Evolutionary conservation across 805 yeast species (phyloP).

Genomic region (Wickerhamomyces queroliae): DNA sequence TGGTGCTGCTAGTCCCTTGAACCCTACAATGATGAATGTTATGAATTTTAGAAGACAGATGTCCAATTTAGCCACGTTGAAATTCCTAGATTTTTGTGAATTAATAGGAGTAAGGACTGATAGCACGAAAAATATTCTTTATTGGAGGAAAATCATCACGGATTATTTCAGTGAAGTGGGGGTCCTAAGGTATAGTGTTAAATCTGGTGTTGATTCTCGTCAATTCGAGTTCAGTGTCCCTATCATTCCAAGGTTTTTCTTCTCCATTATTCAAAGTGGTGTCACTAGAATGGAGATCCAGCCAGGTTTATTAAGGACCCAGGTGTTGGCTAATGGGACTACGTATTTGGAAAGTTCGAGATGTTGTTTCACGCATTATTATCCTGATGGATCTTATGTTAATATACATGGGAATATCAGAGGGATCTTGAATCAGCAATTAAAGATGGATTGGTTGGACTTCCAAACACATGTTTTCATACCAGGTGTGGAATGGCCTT

Average conservation of each 20-base stretch:
- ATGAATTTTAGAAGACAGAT: slow-evolving; percentile 31
- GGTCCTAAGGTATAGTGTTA: slow-evolving; percentile 38
- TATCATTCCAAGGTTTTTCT: slow-evolving; percentile 60
- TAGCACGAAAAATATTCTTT: slow-evolving; percentile 36
- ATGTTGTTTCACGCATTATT: slow-evolving; percentile 43
- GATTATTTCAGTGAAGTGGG: slow-evolving; percentile 52
- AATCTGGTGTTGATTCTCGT: slow-evolving; percentile 38
- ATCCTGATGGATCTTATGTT: slow-evolving; percentile 66
- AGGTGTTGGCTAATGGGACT: slow-evolving; percentile 46
- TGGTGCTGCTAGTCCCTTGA: background rate
- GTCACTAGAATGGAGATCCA: slow-evolving; percentile 46
- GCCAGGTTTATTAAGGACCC: slow-evolving; percentile 44
- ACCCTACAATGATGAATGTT: slow-evolving; percentile 7
- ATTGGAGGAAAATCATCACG: slow-evolving; percentile 42
- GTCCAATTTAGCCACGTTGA: slow-evolving; percentile 44
- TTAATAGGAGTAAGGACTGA: slow-evolving; percentile 36
- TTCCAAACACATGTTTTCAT: slow-evolving; percentile 41
- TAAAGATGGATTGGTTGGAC: slow-evolving; percentile 71
- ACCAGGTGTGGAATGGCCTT: slow-evolving; percentile 40
- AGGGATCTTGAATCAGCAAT: slow-evolving; percentile 53
- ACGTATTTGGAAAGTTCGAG: slow-evolving; percentile 49
- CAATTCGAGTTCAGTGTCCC: slow-evolving; percentile 61
- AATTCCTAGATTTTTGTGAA: slow-evolving; percentile 46
- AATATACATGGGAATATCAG: slow-evolving; percentile 56
- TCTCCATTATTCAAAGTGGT: slow-evolving; percentile 44